Conservation (phyloP, 1,284 basidiomycete species). For the Apiotrichum mycotoxinovorans region DNA sequence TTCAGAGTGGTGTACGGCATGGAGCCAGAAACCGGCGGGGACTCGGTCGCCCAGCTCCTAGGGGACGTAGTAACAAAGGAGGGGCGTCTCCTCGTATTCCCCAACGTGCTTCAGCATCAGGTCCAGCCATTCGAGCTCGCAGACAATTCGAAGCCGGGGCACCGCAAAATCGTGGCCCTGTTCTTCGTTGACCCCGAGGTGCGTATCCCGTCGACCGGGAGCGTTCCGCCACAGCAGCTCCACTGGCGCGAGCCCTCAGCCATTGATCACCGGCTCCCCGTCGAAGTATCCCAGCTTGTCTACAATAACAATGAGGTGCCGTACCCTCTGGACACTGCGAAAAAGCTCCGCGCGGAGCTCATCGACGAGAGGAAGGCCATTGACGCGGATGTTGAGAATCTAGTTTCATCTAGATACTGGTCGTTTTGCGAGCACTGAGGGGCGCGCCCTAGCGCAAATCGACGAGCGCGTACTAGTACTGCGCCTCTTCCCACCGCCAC, state of each 20-base stretch:
- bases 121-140: not conserved
- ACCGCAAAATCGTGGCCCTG: constrained; percentile 21
- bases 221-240: constrained; percentile 19
- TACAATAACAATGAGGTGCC: constrained; percentile 8
- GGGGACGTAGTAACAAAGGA: constrained; percentile 2
- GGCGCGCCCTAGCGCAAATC: too few species aligned
- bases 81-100: constrained; percentile 8
- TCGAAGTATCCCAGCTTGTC: constrained; percentile 9
- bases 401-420: not conserved
- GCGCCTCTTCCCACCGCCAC: too few species aligned
- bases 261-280: not conserved
- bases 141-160: constrained; percentile 8
- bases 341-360: constrained; percentile 13
- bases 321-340: constrained; percentile 6
- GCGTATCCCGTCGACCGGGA: constrained; percentile 7
- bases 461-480: too few species aligned
- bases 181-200: constrained; percentile 18
- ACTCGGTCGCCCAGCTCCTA: not conserved
- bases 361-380: constrained; percentile 16
- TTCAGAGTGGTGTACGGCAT: too few species aligned
- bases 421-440: constrained; percentile 19
- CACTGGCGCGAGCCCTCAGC: constrained; percentile 6
- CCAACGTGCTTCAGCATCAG: constrained; percentile 6
- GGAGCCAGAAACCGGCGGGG: too few species aligned
- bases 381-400: not conserved